These are phyloP conservation scores for Halteria grandinella DNA, from an alignment of 73 alveolate genomes.

Conservation along the genomic window DNA sequence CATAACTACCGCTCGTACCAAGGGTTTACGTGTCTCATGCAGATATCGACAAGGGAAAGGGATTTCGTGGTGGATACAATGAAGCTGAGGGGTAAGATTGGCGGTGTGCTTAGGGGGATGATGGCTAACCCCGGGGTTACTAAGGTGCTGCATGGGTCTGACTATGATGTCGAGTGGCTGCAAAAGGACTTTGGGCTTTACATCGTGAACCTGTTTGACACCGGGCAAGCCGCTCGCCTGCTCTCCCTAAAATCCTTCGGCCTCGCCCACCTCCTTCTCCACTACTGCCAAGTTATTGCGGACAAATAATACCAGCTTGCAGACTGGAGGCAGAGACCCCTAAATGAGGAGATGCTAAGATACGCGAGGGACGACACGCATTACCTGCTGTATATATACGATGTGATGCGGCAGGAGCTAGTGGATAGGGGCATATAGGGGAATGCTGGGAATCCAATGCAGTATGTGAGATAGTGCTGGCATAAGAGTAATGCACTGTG, in stretches of 20 bases:
- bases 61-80: slow-evolving; percentile 71
- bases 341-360: slow-evolving; percentile 90
- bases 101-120: slow-evolving; percentile 67
- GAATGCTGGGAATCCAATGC: background rate
- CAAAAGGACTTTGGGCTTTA: slow-evolving; percentile 94
- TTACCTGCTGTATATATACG: slow-evolving; percentile 93
- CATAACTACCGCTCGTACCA: slow-evolving; percentile 86
- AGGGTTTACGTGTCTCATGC: slow-evolving; percentile 95
- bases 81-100: slow-evolving; percentile 17
- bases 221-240: slow-evolving; percentile 91
- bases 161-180: slow-evolving; percentile 91
- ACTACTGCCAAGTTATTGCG: slow-evolving; percentile 83
- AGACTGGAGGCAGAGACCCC: slow-evolving; percentile 96
- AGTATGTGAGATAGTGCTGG: background rate
- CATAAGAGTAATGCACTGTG: slow-evolving; percentile 33
- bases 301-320: slow-evolving; percentile 96
- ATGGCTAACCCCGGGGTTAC: slow-evolving; percentile 75
- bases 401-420: slow-evolving; percentile 55
- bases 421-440: background rate
- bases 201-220: slow-evolving; percentile 94
- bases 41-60: slow-evolving; percentile 75
- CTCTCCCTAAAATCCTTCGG: slow-evolving; percentile 76
- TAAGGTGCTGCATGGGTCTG: slow-evolving; percentile 94
- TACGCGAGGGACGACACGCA: slow-evolving; percentile 98
- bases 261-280: slow-evolving; percentile 76